These are phyloP conservation scores for Thuidium tamariscinum DNA, from an alignment of 225 moss, liverwort and hornwort genomes.

Conservation along the genomic window DNA sequence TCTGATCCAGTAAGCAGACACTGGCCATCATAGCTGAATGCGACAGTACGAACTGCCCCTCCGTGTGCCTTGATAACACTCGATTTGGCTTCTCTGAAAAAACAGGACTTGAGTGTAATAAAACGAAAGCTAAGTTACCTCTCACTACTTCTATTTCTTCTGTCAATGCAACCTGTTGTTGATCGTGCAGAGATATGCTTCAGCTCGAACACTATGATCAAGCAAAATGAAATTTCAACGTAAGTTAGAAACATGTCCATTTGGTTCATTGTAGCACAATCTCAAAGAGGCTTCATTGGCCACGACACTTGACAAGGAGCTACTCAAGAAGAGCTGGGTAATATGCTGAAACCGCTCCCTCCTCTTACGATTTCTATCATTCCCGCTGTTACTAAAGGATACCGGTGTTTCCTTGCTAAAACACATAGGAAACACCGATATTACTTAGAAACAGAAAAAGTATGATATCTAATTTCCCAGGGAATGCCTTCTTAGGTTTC, in stretches of 20 bases:
- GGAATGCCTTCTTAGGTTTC: neutral
- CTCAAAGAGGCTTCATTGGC: neutral
- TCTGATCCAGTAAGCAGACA: conserved; percentile 76
- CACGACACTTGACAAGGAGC: neutral
- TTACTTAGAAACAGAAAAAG: neutral
- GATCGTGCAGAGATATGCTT: neutral
- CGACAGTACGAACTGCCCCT: conserved; percentile 71
- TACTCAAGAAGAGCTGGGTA: neutral
- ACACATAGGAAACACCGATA: neutral
- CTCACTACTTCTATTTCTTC: neutral
- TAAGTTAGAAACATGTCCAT: neutral
- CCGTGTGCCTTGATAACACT: conserved; percentile 77
- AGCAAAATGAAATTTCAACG: neutral
- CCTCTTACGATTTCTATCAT: neutral
- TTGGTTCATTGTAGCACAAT: neutral
- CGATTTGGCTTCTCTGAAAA: conserved; percentile 72
- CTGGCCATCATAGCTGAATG: conserved; percentile 65
- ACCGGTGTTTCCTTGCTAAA: neutral
- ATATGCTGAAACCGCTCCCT: neutral
- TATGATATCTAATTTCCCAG: neutral
- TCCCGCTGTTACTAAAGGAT: neutral
- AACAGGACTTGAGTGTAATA: neutral
- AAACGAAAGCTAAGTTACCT: neutral
- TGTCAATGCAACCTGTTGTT: neutral
- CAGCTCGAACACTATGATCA: neutral